phyloP scores from a whole-genome alignment of 2,329 filamentous ascomycete genomes.

The Cephalotrichum gorgonifer region DNA sequence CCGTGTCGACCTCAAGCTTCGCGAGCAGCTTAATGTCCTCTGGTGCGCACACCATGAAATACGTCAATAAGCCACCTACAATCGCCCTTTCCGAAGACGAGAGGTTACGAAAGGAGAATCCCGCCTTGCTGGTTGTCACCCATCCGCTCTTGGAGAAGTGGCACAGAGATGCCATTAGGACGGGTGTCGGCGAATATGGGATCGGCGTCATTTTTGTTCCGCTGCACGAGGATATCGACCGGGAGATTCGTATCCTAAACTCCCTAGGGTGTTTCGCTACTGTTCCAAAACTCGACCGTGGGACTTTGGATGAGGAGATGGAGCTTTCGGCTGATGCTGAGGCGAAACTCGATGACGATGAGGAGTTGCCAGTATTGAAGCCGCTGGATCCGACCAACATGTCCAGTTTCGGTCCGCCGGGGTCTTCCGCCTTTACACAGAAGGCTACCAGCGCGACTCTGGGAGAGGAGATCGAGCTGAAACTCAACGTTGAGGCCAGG shows the following conservation, averaged over 20 bases:
- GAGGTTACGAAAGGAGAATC: conserved; percentile 12
- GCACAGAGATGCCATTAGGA: conserved; percentile 16
- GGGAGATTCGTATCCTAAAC: too few relatives aligned
- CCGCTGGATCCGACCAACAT: neutral
- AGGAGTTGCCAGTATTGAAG: neutral
- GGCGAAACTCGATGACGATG: too few relatives aligned
- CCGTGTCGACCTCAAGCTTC: neutral
- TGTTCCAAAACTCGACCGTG: neutral
- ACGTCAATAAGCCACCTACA: neutral
- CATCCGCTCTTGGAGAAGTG: conserved; percentile 18
- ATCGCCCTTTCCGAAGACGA: conserved; percentile 12
- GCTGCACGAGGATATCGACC: conserved; percentile 12
- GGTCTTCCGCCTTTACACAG: neutral
- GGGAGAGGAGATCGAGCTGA: neutral
- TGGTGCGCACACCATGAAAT: neutral
- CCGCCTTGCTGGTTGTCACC: conserved; percentile 17
- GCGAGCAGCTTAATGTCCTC: too few relatives aligned
- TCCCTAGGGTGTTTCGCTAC: conserved; percentile 9
- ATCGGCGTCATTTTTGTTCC: conserved; percentile 20
- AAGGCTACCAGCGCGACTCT: neutral
- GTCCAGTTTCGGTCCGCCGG: neutral
- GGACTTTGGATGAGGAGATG: conserved; percentile 13
- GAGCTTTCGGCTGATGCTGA: conserved; percentile 10
- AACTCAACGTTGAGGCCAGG: neutral
- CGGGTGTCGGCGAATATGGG: conserved; percentile 15